phyloP scores from a whole-genome alignment of 2,329 filamentous ascomycete species.

The Pestalotiopsis sp. region DNA sequence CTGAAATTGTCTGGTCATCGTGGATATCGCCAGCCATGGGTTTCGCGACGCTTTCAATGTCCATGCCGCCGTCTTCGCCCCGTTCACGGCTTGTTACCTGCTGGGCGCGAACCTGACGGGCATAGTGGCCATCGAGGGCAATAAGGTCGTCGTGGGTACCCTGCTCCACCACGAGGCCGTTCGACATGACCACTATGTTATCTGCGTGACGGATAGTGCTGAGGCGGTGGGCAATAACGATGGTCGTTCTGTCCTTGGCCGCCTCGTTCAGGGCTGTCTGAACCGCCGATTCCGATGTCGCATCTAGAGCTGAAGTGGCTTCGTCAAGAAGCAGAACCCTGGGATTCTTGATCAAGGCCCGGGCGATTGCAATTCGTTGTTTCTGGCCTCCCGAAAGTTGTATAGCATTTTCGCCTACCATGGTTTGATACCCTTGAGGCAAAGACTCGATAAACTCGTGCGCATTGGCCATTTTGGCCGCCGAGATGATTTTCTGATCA shows the following conservation, averaged over 20 bases:
- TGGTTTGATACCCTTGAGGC: constrained; percentile 78
- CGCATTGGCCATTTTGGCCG: constrained; percentile 85
- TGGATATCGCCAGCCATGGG: neutral
- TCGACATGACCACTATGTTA: constrained; percentile 89
- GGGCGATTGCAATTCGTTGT: constrained; percentile 87
- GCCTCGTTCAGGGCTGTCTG: constrained; percentile 78
- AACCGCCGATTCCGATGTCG: constrained; percentile 73
- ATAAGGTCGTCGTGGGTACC: constrained; percentile 76
- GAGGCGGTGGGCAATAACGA: constrained; percentile 86
- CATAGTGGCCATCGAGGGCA: constrained; percentile 68
- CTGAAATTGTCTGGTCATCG: neutral
- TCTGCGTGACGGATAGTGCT: constrained; percentile 92
- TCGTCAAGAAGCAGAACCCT: constrained; percentile 78
- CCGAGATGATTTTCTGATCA: constrained; percentile 70
- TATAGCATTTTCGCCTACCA: constrained; percentile 81
- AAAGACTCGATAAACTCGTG: constrained; percentile 86
- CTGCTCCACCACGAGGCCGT: constrained; percentile 78
- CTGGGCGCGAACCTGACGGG: constrained; percentile 62
- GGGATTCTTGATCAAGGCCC: constrained; percentile 81
- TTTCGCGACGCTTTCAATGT: neutral
- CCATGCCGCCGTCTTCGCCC: neutral
- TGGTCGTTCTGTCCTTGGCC: constrained; percentile 82
- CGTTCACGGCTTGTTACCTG: neutral
- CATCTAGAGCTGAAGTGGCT: constrained; percentile 74
- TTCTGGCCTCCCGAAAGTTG: constrained; percentile 88